These are phyloP conservation scores for Aquilaria sinensis DNA, from an alignment of 345 rosid species.

Conservation along the genomic window DNA sequence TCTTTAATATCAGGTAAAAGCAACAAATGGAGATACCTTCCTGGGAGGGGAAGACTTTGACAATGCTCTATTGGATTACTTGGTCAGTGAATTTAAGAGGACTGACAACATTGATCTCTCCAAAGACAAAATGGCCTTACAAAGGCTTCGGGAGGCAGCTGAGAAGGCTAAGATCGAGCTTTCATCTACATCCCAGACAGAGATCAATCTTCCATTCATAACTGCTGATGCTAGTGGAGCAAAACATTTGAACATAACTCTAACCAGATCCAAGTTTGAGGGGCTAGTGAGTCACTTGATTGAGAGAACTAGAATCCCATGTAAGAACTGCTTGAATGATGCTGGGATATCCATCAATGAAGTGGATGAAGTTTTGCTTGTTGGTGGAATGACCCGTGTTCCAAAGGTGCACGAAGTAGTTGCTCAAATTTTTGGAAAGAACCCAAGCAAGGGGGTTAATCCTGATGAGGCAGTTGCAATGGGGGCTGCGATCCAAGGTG, in stretches of 20 bases:
- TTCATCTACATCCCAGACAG: slow-evolving; percentile 29
- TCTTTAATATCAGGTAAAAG: slow-evolving; percentile 27
- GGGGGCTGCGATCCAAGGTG: slow-evolving; percentile 39
- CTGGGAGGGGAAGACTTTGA: slow-evolving; percentile 42
- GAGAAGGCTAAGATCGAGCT: slow-evolving; percentile 33
- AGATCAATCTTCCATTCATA: slow-evolving; percentile 26
- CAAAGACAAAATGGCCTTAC: slow-evolving; percentile 31
- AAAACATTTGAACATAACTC: slow-evolving; percentile 29
- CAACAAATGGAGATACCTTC: slow-evolving; percentile 42
- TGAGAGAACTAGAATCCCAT: slow-evolving; percentile 25
- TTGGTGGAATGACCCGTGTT: slow-evolving; percentile 35
- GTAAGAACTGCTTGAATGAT: slow-evolving; percentile 31
- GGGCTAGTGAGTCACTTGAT: slow-evolving; percentile 20
- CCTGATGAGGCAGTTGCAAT: slow-evolving; percentile 34
- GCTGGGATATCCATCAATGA: slow-evolving; percentile 23
- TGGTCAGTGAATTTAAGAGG: slow-evolving; percentile 27
- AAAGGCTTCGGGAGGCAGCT: slow-evolving; percentile 28
- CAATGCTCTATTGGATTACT: slow-evolving; percentile 24
- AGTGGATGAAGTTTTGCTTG: slow-evolving; percentile 26
- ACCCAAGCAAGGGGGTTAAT: slow-evolving; percentile 29
- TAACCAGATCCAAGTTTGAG: slow-evolving; percentile 33
- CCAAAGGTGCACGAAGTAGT: slow-evolving; percentile 31
- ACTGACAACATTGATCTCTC: slow-evolving; percentile 24
- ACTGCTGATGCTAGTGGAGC: slow-evolving; percentile 34
- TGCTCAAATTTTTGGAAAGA: slow-evolving; percentile 26